A percentile compares a stretch with the other conserved stretches of the same genome.
phyloP scores from a whole-genome alignment of 1,284 basidiomycete species.

The Pascua guehoae region DNA sequence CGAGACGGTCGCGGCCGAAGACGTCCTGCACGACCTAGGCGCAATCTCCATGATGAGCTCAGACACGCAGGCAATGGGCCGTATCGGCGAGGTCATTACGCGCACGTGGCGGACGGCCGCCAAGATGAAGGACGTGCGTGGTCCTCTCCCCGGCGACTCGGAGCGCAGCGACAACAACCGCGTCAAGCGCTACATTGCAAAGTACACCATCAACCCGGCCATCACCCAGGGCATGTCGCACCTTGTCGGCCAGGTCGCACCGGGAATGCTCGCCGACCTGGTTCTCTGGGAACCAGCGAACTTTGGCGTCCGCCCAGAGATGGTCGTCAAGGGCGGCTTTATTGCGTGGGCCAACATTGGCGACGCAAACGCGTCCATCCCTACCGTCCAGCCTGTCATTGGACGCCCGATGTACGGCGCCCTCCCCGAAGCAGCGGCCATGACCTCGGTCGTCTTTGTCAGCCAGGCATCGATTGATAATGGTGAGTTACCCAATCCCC shows the following conservation, averaged over 20 bases:
- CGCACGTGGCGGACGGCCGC: constrained; percentile 96
- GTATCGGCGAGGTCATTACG: constrained; percentile 89
- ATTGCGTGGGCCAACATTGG: constrained; percentile 92
- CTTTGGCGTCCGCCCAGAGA: constrained; percentile 87
- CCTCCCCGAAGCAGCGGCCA: constrained; percentile 66
- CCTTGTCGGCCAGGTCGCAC: constrained; percentile 76
- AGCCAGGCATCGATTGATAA: constrained; percentile 67
- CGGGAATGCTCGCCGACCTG: constrained; percentile 84
- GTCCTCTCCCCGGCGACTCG: constrained; percentile 68
- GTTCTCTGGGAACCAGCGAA: constrained; percentile 91
- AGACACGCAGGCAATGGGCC: constrained; percentile 96
- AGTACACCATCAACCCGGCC: constrained; percentile 98
- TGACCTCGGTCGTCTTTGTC: constrained; percentile 81
- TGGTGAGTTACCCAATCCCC: constrained; percentile 43
- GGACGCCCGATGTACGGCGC: constrained; percentile 87
- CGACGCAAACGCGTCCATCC: constrained; percentile 89
- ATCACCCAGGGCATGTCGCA: constrained; percentile 91
- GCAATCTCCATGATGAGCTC: constrained; percentile 95
- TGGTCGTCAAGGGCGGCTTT: constrained; percentile 90
- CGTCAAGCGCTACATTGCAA: constrained; percentile 95
- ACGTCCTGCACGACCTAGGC: constrained; percentile 89
- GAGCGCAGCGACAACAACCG: constrained; percentile 76
- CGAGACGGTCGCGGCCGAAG: constrained; percentile 96
- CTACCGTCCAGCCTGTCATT: constrained; percentile 83
- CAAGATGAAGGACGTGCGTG: constrained; percentile 81